phyloP scores from a whole-genome alignment of 805 yeast species.

The Candida silvatica region DNA sequence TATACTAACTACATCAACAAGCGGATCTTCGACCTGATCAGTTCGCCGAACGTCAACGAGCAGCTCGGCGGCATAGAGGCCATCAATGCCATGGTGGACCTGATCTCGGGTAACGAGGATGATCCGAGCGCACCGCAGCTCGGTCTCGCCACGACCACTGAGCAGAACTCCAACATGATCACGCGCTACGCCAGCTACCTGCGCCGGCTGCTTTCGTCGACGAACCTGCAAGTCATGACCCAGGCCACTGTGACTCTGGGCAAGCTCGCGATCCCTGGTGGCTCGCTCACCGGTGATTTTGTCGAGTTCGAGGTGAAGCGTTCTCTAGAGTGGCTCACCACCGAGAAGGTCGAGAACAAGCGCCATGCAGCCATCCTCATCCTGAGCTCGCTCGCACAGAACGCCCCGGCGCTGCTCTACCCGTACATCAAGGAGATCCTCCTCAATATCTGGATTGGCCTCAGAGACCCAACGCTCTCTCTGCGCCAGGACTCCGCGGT shows the following conservation, averaged over 20 bases:
- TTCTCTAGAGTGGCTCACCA: conserved; percentile 84
- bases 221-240: conserved; percentile 77
- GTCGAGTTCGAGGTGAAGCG: conserved; percentile 88
- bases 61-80: conserved; percentile 90
- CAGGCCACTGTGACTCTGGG: conserved; percentile 85
- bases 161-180: conserved; percentile 80
- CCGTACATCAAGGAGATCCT: conserved; percentile 71
- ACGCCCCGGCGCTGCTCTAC: conserved; percentile 78
- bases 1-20: conserved; percentile 83
- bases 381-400: conserved; percentile 73
- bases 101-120: conserved; percentile 56
- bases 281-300: conserved; percentile 81
- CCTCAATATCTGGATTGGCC: conserved; percentile 80
- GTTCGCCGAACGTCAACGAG: conserved; percentile 61
- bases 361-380: conserved; percentile 88
- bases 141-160: conserved; percentile 30
- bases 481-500: conserved; percentile 81
- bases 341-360: conserved; percentile 78
- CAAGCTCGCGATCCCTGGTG: conserved; percentile 81
- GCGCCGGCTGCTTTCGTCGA: conserved; percentile 70
- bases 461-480: conserved; percentile 67
- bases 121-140: conserved; percentile 23
- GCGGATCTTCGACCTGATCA: conserved; percentile 76
- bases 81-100: conserved; percentile 77
- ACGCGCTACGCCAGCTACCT: conserved; percentile 88